A percentile compares a stretch with the other conserved stretches of the same genome.
These are phyloP conservation scores for Thelonectria rubi DNA, from an alignment of 2,329 filamentous ascomycete species.

Conservation along the genomic window DNA sequence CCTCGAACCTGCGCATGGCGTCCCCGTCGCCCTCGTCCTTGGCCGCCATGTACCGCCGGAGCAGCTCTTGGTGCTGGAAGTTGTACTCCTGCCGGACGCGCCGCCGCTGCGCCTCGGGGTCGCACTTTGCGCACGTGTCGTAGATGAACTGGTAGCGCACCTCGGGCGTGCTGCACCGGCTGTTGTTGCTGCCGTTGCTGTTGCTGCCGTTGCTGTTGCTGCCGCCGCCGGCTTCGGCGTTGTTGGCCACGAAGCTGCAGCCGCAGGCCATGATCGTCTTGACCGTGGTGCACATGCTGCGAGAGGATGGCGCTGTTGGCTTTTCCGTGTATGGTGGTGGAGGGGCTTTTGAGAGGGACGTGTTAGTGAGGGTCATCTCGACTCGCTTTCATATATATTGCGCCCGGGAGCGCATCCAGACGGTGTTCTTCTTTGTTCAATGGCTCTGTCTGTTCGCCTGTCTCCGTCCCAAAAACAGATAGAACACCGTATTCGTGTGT, in stretches of 20 bases:
- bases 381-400: too few species aligned
- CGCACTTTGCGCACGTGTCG: conserved; percentile 51
- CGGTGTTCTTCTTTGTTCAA: background rate
- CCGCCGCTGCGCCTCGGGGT: conserved; percentile 43
- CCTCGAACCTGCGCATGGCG: conserved; percentile 37
- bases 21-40: conserved; percentile 35
- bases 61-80: conserved; percentile 39
- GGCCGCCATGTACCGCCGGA: conserved; percentile 40
- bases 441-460: background rate
- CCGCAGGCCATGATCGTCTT: conserved; percentile 43
- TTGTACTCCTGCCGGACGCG: conserved; percentile 41
- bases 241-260: conserved; percentile 33
- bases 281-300: conserved; percentile 38
- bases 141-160: conserved; percentile 38
- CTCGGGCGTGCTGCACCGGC: conserved; percentile 25
- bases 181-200: background rate
- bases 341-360: background rate
- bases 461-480: conserved; percentile 8
- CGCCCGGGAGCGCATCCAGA: too few species aligned
- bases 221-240: conserved; percentile 21
- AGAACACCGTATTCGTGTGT: background rate
- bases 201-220: too few species aligned
- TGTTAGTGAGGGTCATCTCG: background rate
- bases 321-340: background rate
- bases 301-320: background rate